Conservation (phyloP, 768 basidiomycete genomes). For the Cubamyces sp. region DNA sequence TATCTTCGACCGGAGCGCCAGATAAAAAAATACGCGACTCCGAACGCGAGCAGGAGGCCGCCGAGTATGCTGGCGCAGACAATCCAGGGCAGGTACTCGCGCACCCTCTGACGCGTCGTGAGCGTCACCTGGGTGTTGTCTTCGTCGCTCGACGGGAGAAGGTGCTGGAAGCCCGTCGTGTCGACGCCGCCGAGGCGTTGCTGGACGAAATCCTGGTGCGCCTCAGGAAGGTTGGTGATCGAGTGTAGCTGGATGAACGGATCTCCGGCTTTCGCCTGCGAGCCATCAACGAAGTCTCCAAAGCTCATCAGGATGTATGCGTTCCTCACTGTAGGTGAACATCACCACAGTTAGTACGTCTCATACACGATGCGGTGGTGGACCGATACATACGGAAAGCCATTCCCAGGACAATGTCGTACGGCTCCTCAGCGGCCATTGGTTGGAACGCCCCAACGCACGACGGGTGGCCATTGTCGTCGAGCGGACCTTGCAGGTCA, state of each 20-base stretch:
- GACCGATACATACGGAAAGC: slow-evolving; percentile 35
- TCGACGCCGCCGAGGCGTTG: slow-evolving; percentile 36
- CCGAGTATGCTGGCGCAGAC: slow-evolving; percentile 30
- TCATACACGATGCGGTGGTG: not conserved
- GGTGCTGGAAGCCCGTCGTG: slow-evolving; percentile 32
- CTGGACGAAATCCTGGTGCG: slow-evolving; percentile 38
- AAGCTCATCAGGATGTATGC: slow-evolving; percentile 41
- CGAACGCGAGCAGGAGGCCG: slow-evolving; percentile 28
- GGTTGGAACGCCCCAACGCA: slow-evolving; percentile 42
- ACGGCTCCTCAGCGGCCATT: slow-evolving; percentile 18
- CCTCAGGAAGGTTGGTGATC: slow-evolving; percentile 28
- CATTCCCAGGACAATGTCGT: slow-evolving; percentile 40
- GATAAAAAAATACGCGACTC: slow-evolving; percentile 25
- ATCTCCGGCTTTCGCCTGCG: slow-evolving; percentile 29
- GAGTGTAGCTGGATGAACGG: slow-evolving; percentile 41
- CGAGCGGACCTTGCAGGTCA: slow-evolving; percentile 21
- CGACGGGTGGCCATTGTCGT: slow-evolving; percentile 29
- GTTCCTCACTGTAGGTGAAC: slow-evolving; percentile 37
- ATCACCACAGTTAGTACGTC: not conserved
- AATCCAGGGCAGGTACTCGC: slow-evolving; percentile 32
- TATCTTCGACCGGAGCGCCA: slow-evolving; percentile 27
- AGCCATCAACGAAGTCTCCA: slow-evolving; percentile 39
- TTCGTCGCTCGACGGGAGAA: slow-evolving; percentile 27
- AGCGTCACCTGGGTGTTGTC: slow-evolving; percentile 18
- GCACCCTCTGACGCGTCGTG: slow-evolving; percentile 25